These are phyloP conservation scores for Nothopassalora personata DNA, from an alignment of 2,329 filamentous ascomycete genomes.

Conservation along the genomic window DNA sequence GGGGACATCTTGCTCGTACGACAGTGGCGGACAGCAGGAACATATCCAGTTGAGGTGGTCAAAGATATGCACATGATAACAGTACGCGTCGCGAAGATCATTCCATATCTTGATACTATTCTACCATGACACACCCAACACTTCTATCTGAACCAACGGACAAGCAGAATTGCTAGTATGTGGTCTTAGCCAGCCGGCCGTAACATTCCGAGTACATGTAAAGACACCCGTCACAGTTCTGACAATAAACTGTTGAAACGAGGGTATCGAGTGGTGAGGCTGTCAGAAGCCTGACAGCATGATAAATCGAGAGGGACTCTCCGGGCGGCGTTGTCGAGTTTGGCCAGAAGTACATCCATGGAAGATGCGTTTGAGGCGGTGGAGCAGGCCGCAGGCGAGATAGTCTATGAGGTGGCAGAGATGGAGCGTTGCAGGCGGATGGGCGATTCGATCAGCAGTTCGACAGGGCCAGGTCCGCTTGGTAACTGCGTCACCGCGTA, in stretches of 20 bases:
- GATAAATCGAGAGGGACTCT: background rate
- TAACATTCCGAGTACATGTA: background rate
- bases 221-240: background rate
- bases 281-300: background rate
- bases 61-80: no score
- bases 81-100: background rate
- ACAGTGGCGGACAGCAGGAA: background rate
- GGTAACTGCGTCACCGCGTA: slow-evolving; percentile 31
- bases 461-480: slow-evolving; percentile 20
- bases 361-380: slow-evolving; percentile 13
- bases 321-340: slow-evolving; percentile 27
- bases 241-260: background rate
- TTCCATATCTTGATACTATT: background rate
- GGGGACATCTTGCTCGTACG: background rate
- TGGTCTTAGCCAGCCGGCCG: background rate
- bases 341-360: slow-evolving; percentile 26
- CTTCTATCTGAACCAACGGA: slow-evolving; percentile 2
- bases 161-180: background rate
- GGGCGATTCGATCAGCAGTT: slow-evolving; percentile 23
- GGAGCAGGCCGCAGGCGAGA: slow-evolving; percentile 3
- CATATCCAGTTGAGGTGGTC: no score
- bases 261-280: slow-evolving; percentile 5
- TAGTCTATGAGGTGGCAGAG: slow-evolving; percentile 13
- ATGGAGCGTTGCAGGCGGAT: slow-evolving; percentile 12
- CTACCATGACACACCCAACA: background rate